These are phyloP conservation scores for Lasiosphaeria hispida DNA, from an alignment of 495 filamentous ascomycete species.

Conservation along the genomic window DNA sequence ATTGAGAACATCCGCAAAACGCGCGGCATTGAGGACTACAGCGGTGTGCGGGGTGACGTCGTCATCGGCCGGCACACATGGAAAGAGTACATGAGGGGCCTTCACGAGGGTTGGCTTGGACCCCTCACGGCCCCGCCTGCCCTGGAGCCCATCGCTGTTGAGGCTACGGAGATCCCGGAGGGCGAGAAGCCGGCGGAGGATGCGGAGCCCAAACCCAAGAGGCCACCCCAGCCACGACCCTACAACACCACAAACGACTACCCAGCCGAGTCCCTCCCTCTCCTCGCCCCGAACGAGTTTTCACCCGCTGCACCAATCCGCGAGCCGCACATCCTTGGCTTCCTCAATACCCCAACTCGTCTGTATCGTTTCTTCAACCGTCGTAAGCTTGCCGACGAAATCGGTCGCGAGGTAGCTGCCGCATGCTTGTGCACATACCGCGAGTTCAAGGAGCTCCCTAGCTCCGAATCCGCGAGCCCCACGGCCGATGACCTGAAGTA, in stretches of 20 bases:
- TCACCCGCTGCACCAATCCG: constrained; percentile 66
- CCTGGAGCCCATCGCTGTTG: constrained; percentile 26
- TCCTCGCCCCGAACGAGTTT: constrained; percentile 58
- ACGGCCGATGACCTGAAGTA: constrained; percentile 26
- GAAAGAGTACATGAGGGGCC: constrained; percentile 93
- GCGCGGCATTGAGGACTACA: constrained; percentile 64
- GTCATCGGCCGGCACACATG: constrained; percentile 90
- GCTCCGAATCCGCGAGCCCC: constrained; percentile 21
- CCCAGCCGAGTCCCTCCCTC: constrained; percentile 55
- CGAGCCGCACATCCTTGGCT: constrained; percentile 90
- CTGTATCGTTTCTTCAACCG: constrained; percentile 87
- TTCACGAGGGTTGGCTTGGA: constrained; percentile 96
- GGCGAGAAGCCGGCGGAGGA: constrained; percentile 40
- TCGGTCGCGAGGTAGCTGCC: constrained; percentile 86
- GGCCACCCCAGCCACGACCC: constrained; percentile 53
- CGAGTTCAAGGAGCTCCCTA: constrained; percentile 37
- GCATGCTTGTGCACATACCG: constrained; percentile 67
- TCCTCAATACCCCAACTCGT: constrained; percentile 84
- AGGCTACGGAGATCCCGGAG: constrained; percentile 22
- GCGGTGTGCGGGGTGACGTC: constrained; percentile 75
- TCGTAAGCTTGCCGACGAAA: constrained; percentile 76
- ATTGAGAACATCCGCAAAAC: constrained; percentile 55
- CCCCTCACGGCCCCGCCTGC: constrained; percentile 54
- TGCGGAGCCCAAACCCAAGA: constrained; percentile 44
- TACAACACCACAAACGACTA: constrained; percentile 74